phyloP scores from a whole-genome alignment of 208 protist species.

The Trichomonas tenax region DNA sequence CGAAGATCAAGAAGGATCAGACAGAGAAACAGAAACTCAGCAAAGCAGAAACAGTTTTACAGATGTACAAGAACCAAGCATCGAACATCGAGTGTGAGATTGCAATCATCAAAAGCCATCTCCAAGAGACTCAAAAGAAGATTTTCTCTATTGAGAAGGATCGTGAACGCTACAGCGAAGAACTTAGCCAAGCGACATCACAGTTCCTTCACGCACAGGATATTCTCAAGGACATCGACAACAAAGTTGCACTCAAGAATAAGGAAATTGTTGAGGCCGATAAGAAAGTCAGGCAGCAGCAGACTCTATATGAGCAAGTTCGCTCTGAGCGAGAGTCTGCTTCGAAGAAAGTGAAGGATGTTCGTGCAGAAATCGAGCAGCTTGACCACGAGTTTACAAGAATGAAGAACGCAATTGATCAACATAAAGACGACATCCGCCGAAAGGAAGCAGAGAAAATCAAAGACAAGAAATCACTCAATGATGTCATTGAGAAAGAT shows the following conservation, averaged over 20 bases:
- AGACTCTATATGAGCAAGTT: not conserved
- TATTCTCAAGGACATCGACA: not conserved
- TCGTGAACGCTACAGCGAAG: not conserved
- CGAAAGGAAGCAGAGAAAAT: not conserved
- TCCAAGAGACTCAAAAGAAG: not conserved
- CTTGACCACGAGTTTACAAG: not conserved
- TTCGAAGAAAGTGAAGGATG: conserved; percentile 10
- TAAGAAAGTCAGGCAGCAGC: not conserved
- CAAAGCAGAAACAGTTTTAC: not conserved
- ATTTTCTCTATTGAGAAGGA: not conserved
- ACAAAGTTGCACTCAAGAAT: not conserved
- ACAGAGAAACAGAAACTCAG: not conserved
- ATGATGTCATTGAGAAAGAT: not conserved
- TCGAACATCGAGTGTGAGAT: not conserved
- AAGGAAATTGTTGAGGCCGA: not conserved
- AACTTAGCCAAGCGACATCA: not conserved
- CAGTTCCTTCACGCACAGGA: not conserved
- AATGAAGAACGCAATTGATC: not conserved
- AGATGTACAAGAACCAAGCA: not conserved
- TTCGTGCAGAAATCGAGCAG: not conserved
- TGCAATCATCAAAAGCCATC: not conserved
- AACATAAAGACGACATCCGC: not conserved
- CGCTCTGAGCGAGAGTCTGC: not conserved
- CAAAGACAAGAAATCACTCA: not conserved
- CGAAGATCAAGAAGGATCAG: not conserved